A percentile compares a stretch with the other conserved stretches of the same genome.
Evolutionary conservation across 768 basidiomycete species (phyloP).

Genomic region (Lactarius pseudohatsudake): DNA sequence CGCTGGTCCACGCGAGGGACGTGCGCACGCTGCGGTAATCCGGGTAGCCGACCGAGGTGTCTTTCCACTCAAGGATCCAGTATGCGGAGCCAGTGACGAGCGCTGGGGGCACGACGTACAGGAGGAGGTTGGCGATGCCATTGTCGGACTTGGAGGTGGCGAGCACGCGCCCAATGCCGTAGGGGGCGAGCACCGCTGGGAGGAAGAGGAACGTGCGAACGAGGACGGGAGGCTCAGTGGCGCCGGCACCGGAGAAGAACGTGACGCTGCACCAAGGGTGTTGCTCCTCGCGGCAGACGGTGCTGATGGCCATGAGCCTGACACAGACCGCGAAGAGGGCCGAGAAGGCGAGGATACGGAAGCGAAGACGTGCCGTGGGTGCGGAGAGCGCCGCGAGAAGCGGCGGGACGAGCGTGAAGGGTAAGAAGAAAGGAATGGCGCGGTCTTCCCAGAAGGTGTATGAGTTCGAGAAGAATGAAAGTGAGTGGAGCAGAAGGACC

Average conservation of each 20-base stretch:
- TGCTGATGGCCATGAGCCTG: slow-evolving; percentile 76
- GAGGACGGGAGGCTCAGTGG: slow-evolving; percentile 61
- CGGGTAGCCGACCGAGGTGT: slow-evolving; percentile 50
- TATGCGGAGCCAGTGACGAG: slow-evolving; percentile 59
- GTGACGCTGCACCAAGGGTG: slow-evolving; percentile 87
- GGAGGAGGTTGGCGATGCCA: slow-evolving; percentile 69
- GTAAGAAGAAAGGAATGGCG: slow-evolving; percentile 69
- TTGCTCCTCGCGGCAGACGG: slow-evolving; percentile 94
- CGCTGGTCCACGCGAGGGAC: slow-evolving; percentile 55
- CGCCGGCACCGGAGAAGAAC: slow-evolving; percentile 75
- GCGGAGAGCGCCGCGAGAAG: slow-evolving; percentile 65
- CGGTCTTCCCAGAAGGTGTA: slow-evolving; percentile 98
- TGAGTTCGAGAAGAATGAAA: slow-evolving; percentile 88
- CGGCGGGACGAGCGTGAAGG: slow-evolving; percentile 60
- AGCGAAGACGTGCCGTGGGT: slow-evolving; percentile 65
- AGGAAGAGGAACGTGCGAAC: slow-evolving; percentile 61
- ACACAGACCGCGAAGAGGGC: slow-evolving; percentile 63
- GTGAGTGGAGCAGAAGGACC: slow-evolving; percentile 63
- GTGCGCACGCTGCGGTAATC: slow-evolving; percentile 57
- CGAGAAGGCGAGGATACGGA: slow-evolving; percentile 74
- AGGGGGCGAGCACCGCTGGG: slow-evolving; percentile 57
- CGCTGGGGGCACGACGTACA: slow-evolving; percentile 54
- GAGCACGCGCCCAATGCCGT: slow-evolving; percentile 54
- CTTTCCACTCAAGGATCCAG: slow-evolving; percentile 84
- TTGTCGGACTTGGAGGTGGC: slow-evolving; percentile 68